Base-by-base conservation (phyloP, 176 grass and related monocot species). In the Chloris gayana region DNA sequence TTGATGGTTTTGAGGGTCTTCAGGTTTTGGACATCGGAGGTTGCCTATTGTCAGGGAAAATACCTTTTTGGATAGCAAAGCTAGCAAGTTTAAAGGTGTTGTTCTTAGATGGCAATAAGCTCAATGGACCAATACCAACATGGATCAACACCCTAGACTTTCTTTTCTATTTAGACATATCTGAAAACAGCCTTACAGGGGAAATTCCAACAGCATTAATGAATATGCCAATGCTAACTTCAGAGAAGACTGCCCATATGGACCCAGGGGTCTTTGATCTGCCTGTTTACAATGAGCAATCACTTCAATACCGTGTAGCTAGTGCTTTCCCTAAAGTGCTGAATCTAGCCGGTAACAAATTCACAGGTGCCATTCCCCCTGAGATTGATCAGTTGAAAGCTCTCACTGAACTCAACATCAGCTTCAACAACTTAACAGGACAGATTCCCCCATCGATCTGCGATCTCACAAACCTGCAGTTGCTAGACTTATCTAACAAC, bases 121-220 rank as follows among this genome's bases (percentile, higher is more conserved):
- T 90, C 60, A 69, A n/a, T 14, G 79, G 84, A 53, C 30, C 37
- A 35, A 69, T 80, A 76, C 79, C 88, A 29, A 24, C 7, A 0
- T 79, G 79, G 83, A 34, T 90, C 35, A 63, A 53, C 17, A 39
- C 3, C 34, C 68, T 86, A 21, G 75, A 25, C 0, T 30, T 11
- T 4, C 83, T 90, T 9, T 90, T 90, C 42, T 9, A 75, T 79
- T 5, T 90, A 33, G 84, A 90, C 21, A 6, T 90, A 62, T 87
- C 79, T 58, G 68, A 35, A 6, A 90, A 90, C 22, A 77, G 21
- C 2, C 77, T 87, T 44, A 87, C 61, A 45, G 88, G 73, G 15
- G 22, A 78, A 60, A 83, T 90, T 17, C 83, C 83, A 65, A 13
- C 1, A 49, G 38, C 4, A 2, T 37, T 90, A 15, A 74, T 81